A percentile compares a stretch with the other conserved stretches of the same genome.
phyloP scores from a whole-genome alignment of 2,329 filamentous ascomycete genomes.

The Hirsutella thompsonii region DNA sequence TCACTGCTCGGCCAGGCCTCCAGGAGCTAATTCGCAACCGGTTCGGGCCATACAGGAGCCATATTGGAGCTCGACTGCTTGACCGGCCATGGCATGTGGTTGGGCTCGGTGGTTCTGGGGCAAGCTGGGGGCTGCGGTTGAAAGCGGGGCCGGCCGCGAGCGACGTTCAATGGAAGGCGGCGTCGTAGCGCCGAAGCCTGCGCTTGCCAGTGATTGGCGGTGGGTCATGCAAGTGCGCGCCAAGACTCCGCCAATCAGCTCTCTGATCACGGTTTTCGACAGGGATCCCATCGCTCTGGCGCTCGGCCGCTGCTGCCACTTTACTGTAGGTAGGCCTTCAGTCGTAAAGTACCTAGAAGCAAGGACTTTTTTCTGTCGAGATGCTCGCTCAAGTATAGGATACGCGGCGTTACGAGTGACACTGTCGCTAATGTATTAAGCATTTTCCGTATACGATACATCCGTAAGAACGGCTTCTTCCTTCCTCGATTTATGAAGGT shows the following conservation, averaged over 20 bases:
- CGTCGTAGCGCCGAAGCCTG: conserved; percentile 19
- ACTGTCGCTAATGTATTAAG: too few species aligned
- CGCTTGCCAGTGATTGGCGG: conserved; percentile 23
- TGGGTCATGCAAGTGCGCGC: conserved; percentile 12
- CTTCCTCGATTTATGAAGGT: too few species aligned
- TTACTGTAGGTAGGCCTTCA: too few species aligned
- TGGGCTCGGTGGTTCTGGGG: conserved; percentile 9
- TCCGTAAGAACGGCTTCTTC: not conserved
- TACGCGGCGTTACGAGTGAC: too few species aligned
- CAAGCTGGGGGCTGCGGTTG: conserved; percentile 12
- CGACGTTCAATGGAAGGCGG: conserved; percentile 18
- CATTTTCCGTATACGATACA: too few species aligned
- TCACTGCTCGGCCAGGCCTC: too few species aligned
- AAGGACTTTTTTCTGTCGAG: too few species aligned
- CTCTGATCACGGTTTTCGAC: conserved; percentile 18
- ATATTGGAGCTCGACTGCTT: too few species aligned
- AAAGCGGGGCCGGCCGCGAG: conserved; percentile 12
- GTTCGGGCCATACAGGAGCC: too few species aligned
- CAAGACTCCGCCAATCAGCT: conserved; percentile 18
- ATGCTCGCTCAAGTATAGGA: too few species aligned
- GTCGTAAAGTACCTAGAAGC: too few species aligned
- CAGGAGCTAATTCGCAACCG: too few species aligned
- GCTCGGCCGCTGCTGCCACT: conserved; percentile 3
- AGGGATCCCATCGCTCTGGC: conserved; percentile 22
- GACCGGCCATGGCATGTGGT: conserved; percentile 15